Percentiles rank a stretch among this genome's conserved stretches.
Conservation (phyloP, 163 green algal species). For the Scenedesmus sp. region DNA sequence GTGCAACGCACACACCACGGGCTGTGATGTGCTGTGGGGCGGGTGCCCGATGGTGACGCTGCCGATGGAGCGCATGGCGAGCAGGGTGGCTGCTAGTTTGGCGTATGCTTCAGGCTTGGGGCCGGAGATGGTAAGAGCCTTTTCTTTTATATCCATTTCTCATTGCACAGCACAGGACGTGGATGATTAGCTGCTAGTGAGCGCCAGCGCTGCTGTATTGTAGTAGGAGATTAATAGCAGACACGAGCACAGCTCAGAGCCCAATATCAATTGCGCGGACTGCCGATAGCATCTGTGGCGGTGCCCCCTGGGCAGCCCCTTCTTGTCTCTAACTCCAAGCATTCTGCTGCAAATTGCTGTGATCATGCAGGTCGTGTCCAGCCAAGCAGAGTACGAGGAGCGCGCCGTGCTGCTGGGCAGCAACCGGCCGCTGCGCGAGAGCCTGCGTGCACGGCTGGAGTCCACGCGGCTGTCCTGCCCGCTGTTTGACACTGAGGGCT, state of each 20-base stretch:
- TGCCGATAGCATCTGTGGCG: too few relatives aligned
- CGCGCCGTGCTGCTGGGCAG: constrained; percentile 79
- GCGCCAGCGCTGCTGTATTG: neutral
- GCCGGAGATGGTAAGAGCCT: constrained; percentile 80
- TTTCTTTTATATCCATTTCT: neutral
- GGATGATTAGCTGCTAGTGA: too few relatives aligned
- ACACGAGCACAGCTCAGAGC: too few relatives aligned
- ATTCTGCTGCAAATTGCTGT: neutral
- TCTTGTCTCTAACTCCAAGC: neutral
- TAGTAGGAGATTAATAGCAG: neutral
- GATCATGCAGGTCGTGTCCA: constrained; percentile 25
- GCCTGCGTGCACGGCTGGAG: constrained; percentile 70
- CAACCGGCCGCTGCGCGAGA: constrained; percentile 63
- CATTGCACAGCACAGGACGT: neutral
- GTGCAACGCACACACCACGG: constrained; percentile 95
- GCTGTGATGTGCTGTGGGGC: constrained; percentile 93
- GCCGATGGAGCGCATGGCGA: constrained; percentile 90
- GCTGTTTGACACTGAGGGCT: constrained; percentile 88
- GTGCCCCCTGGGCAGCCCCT: neutral
- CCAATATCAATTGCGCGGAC: too few relatives aligned
- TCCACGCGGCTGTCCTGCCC: constrained; percentile 69
- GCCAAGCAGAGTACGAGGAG: constrained; percentile 57
- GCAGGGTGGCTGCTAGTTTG: constrained; percentile 86
- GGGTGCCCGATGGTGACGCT: constrained; percentile 92
- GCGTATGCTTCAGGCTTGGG: constrained; percentile 63